phyloP scores from a whole-genome alignment of 495 filamentous ascomycete genomes.

The Usnea hakonensis region DNA sequence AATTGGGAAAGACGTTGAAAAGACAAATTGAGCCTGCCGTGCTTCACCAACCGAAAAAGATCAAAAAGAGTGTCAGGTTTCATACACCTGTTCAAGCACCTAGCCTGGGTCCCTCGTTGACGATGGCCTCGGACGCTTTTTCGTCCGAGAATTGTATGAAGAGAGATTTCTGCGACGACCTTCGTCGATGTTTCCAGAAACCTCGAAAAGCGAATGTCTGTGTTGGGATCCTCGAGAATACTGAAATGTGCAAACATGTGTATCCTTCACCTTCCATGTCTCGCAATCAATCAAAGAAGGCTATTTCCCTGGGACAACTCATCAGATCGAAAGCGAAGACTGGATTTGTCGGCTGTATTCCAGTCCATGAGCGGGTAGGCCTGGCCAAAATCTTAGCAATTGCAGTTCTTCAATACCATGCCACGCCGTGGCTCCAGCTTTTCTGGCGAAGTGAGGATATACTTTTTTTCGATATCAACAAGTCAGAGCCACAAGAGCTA shows the following conservation, averaged over 20 bases:
- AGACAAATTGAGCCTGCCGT: slow-evolving; percentile 11
- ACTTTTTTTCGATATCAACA: slow-evolving; percentile 24
- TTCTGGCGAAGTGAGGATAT: slow-evolving; percentile 32
- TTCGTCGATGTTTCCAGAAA: slow-evolving; percentile 15
- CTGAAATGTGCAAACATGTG: slow-evolving; percentile 21
- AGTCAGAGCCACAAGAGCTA: background rate
- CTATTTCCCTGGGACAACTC: slow-evolving; percentile 18
- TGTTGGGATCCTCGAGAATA: slow-evolving; percentile 22
- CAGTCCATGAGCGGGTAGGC: slow-evolving; percentile 25
- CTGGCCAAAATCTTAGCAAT: slow-evolving; percentile 30
- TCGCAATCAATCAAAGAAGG: background rate
- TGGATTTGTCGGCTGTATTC: background rate
- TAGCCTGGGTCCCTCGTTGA: background rate
- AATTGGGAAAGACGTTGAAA: slow-evolving; percentile 18
- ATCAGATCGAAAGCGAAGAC: slow-evolving; percentile 9
- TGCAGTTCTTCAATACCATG: slow-evolving; percentile 33
- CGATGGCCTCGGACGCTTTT: background rate
- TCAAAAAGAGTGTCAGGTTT: slow-evolving; percentile 19
- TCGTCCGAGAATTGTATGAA: slow-evolving; percentile 12
- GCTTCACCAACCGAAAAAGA: slow-evolving; percentile 1
- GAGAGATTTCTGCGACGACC: slow-evolving; percentile 25
- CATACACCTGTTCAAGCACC: slow-evolving; percentile 4
- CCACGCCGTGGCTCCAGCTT: slow-evolving; percentile 30
- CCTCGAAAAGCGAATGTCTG: slow-evolving; percentile 12
- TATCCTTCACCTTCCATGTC: slow-evolving; percentile 19